Evolutionary conservation across 768 basidiomycete species (phyloP).

Genomic region (Hebeloma cylindrosporum): DNA sequence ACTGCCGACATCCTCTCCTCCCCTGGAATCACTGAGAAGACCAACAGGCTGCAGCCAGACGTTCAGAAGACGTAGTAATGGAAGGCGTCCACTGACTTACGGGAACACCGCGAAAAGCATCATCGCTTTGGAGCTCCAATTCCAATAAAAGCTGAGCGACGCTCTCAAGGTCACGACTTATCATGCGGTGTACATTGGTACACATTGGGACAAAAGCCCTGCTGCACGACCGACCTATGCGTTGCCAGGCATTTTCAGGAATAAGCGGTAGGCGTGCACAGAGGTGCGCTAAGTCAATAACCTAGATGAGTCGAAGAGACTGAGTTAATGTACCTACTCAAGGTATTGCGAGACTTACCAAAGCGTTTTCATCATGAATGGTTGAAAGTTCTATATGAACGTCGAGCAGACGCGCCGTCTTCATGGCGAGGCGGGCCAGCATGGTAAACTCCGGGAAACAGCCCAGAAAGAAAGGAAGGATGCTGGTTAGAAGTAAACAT

Average conservation of each 20-base stretch:
- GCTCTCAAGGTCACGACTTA: constrained; percentile 40
- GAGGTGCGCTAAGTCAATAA: constrained; percentile 30
- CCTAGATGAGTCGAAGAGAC: constrained; percentile 15
- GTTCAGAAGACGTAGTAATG: background rate
- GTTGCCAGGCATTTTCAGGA: constrained; percentile 29
- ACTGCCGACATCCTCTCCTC: background rate
- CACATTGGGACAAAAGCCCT: constrained; percentile 34
- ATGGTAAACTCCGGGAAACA: constrained; percentile 10
- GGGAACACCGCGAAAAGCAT: constrained; percentile 13
- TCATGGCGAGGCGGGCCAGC: constrained; percentile 26
- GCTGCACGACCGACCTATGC: constrained; percentile 28
- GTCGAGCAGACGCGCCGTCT: constrained; percentile 24
- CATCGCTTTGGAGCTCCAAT: constrained; percentile 31
- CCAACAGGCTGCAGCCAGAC: constrained; percentile 16
- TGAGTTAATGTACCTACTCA: background rate
- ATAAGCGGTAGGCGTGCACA: constrained; percentile 21
- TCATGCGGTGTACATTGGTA: constrained; percentile 31
- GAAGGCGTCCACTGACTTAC: constrained; percentile 16
- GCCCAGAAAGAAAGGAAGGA: background rate
- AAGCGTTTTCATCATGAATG: constrained; percentile 22
- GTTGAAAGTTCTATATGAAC: constrained; percentile 23
- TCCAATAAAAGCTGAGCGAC: constrained; percentile 44
- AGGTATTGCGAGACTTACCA: constrained; percentile 19
- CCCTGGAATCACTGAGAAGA: constrained; percentile 10
- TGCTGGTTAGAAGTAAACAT: background rate